Evolutionary conservation across 2,329 filamentous ascomycete genomes (phyloP), one percentile per base, ranked within the genome.

Genomic region (Fonsecaea erecta): DNA sequence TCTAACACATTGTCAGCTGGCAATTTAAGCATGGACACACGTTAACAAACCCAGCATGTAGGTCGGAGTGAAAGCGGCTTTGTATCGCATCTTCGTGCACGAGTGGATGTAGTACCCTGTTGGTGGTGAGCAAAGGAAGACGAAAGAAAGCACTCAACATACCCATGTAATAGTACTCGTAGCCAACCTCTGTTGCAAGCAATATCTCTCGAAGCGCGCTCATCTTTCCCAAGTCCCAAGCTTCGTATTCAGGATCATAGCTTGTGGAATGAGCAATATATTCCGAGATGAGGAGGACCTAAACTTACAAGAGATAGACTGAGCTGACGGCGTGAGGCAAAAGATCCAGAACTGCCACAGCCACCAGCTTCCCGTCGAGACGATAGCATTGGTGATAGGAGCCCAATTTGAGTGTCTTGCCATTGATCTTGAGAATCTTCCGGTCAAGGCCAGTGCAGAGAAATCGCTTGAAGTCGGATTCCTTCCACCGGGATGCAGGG

Each of bases 151-250:
- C 1, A 35, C 18, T 48, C 43, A 48, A 67, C 75, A 14, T 70
- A 83, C 81, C 87, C 87, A 89, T 88, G 76, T 88, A 88, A 73
- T 89, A 89, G 74, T 84, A 87, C 61, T 82, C 73, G 69, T 88
- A 88, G 0, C 76, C 77, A 3, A 77, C 80, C 70, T 88, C 85
- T 0, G 82, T 68, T 0, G 85, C 79, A 28, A 89, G 77, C 0
- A 81, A 80, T 28, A 86, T 83, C 72, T 89, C 87, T 60, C 85
- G 79, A 70, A 89, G 74, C 4, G 86, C 87, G 68, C 84, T 86
- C 55, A 88, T 74, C 73, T 89, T 89, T 4, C 87, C 87, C 71
- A 88, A 85, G 62, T 85, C 84, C 81, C 82, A 88, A 54, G 84
- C 79, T 67, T 84, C 83, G 71, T 85, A 86, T 63, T 86, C 84